Percentiles rank a stretch among this genome's conserved stretches.
These are phyloP conservation scores for Aspergillus steynii DNA, from an alignment of 495 filamentous ascomycete species.

Conservation along the genomic window DNA sequence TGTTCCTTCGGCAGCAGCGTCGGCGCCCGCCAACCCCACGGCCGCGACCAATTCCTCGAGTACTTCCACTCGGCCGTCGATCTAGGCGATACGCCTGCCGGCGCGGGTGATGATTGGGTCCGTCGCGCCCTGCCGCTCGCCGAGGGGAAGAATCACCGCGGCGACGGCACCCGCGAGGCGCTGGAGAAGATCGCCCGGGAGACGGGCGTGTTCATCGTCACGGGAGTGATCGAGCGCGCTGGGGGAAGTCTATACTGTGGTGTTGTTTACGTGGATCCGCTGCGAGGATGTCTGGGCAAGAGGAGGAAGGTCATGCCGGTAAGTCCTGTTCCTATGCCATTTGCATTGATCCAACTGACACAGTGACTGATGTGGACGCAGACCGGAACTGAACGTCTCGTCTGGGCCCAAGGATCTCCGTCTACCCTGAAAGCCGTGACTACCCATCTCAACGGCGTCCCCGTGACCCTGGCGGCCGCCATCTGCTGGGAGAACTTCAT, in stretches of 20 bases:
- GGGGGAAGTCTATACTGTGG: slow-evolving; percentile 85
- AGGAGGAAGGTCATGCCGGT: slow-evolving; percentile 92
- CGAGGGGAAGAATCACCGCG: slow-evolving; percentile 52
- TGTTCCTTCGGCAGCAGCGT: slow-evolving; percentile 73
- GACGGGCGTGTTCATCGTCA: slow-evolving; percentile 77
- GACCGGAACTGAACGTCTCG: slow-evolving; percentile 78
- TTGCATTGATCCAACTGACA: background rate
- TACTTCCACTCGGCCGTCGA: slow-evolving; percentile 83
- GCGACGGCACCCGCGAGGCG: slow-evolving; percentile 83
- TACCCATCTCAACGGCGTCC: slow-evolving; percentile 75
- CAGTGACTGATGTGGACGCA: slow-evolving; percentile 17
- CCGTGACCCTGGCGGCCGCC: slow-evolving; percentile 75
- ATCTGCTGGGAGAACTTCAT: slow-evolving; percentile 99
- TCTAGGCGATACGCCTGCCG: slow-evolving; percentile 79
- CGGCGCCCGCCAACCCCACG: slow-evolving; percentile 64
- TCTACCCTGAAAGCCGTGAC: slow-evolving; percentile 79
- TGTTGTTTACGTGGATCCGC: slow-evolving; percentile 80
- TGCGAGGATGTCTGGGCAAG: slow-evolving; percentile 73
- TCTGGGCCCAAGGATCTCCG: slow-evolving; percentile 88
- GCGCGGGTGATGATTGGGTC: slow-evolving; percentile 74
- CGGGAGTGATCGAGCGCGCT: slow-evolving; percentile 75
- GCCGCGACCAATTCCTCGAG: slow-evolving; percentile 78
- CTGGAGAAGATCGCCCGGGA: slow-evolving; percentile 73
- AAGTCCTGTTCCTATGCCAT: background rate
- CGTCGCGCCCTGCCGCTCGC: slow-evolving; percentile 57